phyloP scores from a whole-genome alignment of 2,329 filamentous ascomycete species.

The Penicillium sp. region DNA sequence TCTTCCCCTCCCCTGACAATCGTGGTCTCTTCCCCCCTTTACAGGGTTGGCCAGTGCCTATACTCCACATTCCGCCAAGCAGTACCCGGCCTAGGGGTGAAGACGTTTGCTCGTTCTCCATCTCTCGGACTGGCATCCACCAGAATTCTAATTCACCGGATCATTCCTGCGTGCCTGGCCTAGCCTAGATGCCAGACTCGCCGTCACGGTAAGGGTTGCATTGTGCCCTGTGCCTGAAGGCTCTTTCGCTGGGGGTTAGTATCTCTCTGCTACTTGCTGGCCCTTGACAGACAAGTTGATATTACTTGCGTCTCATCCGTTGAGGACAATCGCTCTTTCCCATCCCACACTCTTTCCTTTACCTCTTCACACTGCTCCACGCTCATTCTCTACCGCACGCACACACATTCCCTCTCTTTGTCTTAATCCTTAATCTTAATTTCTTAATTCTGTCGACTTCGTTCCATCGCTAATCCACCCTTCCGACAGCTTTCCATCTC shows the following conservation, averaged over 20 bases:
- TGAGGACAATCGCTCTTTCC: slow-evolving; percentile 11
- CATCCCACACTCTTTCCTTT: not conserved
- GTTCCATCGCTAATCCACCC: slow-evolving; percentile 25
- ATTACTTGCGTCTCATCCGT: not conserved
- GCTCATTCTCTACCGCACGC: slow-evolving; percentile 2
- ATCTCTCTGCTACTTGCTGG: slow-evolving; percentile 24
- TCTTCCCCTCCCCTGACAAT: slow-evolving; percentile 32
- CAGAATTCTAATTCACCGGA: slow-evolving; percentile 31
- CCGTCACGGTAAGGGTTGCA: slow-evolving; percentile 40
- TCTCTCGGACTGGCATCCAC: slow-evolving; percentile 33
- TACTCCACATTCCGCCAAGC: slow-evolving; percentile 33
- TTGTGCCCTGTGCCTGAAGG: slow-evolving; percentile 36
- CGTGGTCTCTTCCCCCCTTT: slow-evolving; percentile 30
- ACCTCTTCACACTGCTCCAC: slow-evolving; percentile 8
- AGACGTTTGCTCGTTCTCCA: slow-evolving; percentile 45
- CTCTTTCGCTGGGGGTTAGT: slow-evolving; percentile 40
- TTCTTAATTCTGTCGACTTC: slow-evolving; percentile 18
- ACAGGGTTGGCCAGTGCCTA: slow-evolving; percentile 35
- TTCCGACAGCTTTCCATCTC: slow-evolving; percentile 29
- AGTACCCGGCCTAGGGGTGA: slow-evolving; percentile 37
- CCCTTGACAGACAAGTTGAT: slow-evolving; percentile 10
- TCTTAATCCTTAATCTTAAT: slow-evolving; percentile 8
- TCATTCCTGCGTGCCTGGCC: slow-evolving; percentile 36
- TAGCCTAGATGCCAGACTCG: slow-evolving; percentile 42
- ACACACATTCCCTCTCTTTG: no score